These are phyloP conservation scores for Rhodotorula sp. DNA, from an alignment of 1,284 basidiomycete species.

Conservation along the genomic window DNA sequence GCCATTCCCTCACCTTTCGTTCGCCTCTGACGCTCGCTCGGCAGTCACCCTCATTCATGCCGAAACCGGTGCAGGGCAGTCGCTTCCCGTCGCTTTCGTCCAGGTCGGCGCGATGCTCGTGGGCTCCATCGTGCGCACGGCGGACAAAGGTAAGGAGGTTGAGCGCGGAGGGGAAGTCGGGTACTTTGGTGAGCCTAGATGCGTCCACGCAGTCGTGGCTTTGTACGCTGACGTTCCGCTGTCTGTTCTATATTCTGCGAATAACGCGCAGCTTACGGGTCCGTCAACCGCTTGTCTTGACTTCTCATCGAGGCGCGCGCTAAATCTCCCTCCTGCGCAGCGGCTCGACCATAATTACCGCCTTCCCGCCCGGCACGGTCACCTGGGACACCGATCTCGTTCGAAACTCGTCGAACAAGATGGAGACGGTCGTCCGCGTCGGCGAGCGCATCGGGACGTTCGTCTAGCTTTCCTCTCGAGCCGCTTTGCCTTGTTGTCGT, in stretches of 20 bases:
- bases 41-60: constrained; percentile 19
- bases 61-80: not conserved
- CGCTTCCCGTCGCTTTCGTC: constrained; percentile 40
- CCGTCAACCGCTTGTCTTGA: not conserved
- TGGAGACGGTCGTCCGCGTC: constrained; percentile 64
- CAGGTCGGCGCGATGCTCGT: constrained; percentile 57
- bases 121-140: constrained; percentile 53
- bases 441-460: too few relatives aligned
- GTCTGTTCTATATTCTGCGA: too few relatives aligned
- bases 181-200: constrained; percentile 54
- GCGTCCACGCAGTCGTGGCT: not conserved
- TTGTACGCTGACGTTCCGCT: not conserved
- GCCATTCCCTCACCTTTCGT: constrained; percentile 18
- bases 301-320: too few relatives aligned
- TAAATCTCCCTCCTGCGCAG: constrained; percentile 53
- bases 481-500: too few relatives aligned
- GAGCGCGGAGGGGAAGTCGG: constrained; percentile 55
- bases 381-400: constrained; percentile 67
- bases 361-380: constrained; percentile 64
- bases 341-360: constrained; percentile 64
- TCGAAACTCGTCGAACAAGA: constrained; percentile 58
- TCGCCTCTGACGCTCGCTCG: too few relatives aligned
- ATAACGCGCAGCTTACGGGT: not conserved
- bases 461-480: too few relatives aligned
- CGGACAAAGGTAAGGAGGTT: constrained; percentile 50